Conservation (phyloP, 2,329 filamentous ascomycete species). For the Cladophialophora exuberans region DNA sequence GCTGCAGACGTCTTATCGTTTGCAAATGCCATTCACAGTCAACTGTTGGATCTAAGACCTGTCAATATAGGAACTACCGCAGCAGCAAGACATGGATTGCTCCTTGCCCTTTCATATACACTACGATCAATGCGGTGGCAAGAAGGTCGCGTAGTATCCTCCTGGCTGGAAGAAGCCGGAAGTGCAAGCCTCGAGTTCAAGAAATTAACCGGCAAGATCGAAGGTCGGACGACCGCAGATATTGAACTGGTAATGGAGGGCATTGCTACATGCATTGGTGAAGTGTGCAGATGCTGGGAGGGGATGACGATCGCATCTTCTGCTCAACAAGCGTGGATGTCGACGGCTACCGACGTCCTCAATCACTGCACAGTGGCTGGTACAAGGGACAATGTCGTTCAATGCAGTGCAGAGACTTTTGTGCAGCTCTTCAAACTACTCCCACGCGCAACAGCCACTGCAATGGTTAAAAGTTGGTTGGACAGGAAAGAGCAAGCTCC, state of each 20-base stretch:
- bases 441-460: conserved; percentile 36
- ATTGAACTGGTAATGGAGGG: conserved; percentile 35
- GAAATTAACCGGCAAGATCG: conserved; percentile 25
- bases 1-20: conserved; percentile 8
- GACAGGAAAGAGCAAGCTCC: conserved; percentile 41
- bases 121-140: conserved; percentile 38
- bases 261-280: conserved; percentile 21
- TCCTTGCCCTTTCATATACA: conserved; percentile 45
- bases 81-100: conserved; percentile 49
- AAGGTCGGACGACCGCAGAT: conserved; percentile 33
- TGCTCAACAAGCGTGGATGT: conserved; percentile 34
- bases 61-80: conserved; percentile 44
- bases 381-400: conserved; percentile 44
- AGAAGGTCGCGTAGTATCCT: neutral
- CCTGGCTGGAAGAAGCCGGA: conserved; percentile 19
- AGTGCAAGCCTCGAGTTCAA: conserved; percentile 5
- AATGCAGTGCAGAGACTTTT: conserved; percentile 45
- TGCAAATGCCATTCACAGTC: conserved; percentile 34
- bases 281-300: conserved; percentile 29
- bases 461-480: conserved; percentile 45
- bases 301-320: too few species aligned
- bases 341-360: conserved; percentile 38
- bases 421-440: conserved; percentile 46
- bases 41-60: conserved; percentile 40
- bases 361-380: conserved; percentile 44